Evolutionary conservation across 129 eudicot genomes (phyloP).

Genomic region (Helianthus tuberosus): DNA sequence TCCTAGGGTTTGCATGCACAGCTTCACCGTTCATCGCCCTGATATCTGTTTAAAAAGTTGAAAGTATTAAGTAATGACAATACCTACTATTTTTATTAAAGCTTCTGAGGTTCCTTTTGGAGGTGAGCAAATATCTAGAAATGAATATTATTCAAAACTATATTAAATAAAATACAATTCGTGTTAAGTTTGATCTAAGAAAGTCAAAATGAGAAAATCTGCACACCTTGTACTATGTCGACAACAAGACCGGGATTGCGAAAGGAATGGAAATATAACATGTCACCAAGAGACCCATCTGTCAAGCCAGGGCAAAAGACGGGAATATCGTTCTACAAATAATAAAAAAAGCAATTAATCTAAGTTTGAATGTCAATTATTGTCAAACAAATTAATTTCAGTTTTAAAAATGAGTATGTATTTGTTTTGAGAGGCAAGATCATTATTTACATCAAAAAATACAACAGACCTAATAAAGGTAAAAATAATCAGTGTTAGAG

Average conservation of each 20-base stretch:
- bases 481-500: not conserved
- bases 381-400: conserved; percentile 2
- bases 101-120: too few relatives aligned
- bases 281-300: conserved; percentile 94
- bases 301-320: conserved; percentile 92
- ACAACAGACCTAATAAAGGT: not conserved
- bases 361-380: not conserved
- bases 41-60: conserved; percentile 45
- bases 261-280: conserved; percentile 87
- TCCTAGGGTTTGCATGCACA: conserved; percentile 77
- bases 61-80: not conserved
- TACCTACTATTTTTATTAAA: too few relatives aligned
- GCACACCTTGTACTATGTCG: conserved; percentile 80
- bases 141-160: not conserved
- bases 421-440: not conserved
- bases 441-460: not conserved
- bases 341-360: not conserved
- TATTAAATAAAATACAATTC: not conserved
- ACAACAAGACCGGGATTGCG: conserved; percentile 82
- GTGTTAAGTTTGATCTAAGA: conserved; percentile 7
- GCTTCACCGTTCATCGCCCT: conserved; percentile 82
- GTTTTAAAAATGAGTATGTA: not conserved
- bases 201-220: not conserved
- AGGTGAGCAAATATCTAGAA: not conserved
- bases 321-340: conserved; percentile 70